Conservation (phyloP, 106 monocot genomes). For the Chionographis japonica region DNA sequence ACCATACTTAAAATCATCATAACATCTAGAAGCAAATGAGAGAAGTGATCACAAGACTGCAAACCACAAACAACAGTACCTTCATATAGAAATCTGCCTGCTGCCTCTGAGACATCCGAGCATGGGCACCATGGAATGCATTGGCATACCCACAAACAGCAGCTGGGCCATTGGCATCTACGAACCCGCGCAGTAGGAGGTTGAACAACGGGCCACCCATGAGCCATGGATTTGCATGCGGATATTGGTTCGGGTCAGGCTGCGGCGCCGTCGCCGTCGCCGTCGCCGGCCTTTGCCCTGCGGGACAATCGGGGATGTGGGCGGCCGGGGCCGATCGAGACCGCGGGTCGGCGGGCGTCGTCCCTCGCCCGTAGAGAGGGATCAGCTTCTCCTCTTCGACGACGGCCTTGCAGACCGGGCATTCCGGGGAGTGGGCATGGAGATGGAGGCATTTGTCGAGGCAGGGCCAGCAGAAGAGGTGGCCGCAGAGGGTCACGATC, state of each 20-base stretch:
- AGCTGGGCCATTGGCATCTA: conserved; percentile 37
- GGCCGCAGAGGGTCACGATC: too few species aligned
- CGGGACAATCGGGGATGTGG: conserved; percentile 46
- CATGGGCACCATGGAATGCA: conserved; percentile 42
- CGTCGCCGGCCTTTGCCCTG: conserved; percentile 53
- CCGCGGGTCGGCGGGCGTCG: too few species aligned
- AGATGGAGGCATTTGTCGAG: too few species aligned
- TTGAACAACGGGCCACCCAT: conserved; percentile 44
- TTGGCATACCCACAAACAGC: conserved; percentile 40
- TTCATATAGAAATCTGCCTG: conserved; percentile 38
- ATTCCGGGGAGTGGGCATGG: too few species aligned
- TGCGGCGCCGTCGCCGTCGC: conserved; percentile 32
- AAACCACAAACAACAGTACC: conserved; percentile 38
- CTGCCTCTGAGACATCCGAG: conserved; percentile 18
- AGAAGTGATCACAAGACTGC: conserved; percentile 34
- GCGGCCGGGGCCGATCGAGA: too few species aligned
- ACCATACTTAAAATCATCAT: too few species aligned
- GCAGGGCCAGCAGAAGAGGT: too few species aligned
- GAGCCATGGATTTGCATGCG: conserved; percentile 32
- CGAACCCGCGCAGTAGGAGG: conserved; percentile 57
- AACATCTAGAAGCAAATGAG: conserved; percentile 44
- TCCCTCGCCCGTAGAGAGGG: too few species aligned
- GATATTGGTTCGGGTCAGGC: conserved; percentile 37
- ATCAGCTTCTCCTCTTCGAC: too few species aligned
- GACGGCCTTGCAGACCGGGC: too few species aligned